phyloP scores from a whole-genome alignment of 345 rosid species.

The Pugionium cornutum region DNA sequence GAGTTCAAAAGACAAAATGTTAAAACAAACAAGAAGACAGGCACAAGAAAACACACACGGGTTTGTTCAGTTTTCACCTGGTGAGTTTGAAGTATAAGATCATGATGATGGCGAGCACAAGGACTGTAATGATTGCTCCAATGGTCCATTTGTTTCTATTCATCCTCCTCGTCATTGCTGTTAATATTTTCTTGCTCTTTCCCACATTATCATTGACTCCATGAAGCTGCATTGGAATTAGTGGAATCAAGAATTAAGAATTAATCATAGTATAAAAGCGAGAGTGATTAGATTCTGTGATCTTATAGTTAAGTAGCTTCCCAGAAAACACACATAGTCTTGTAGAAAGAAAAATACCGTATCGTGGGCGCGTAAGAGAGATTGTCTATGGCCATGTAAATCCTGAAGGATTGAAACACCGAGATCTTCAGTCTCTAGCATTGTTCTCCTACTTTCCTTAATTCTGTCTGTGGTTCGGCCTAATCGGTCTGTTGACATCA shows the following conservation, averaged over 20 bases:
- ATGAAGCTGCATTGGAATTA: constrained; percentile 46
- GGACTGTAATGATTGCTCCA: constrained; percentile 53
- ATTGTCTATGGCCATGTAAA: constrained; percentile 77
- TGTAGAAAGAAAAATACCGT: constrained; percentile 17
- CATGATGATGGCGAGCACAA: constrained; percentile 53
- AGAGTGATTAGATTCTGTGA: too few species aligned
- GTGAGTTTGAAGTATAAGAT: constrained; percentile 77
- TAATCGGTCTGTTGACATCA: too few species aligned
- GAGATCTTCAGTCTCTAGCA: constrained; percentile 30
- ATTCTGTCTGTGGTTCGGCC: too few species aligned
- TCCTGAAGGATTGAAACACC: constrained; percentile 96
- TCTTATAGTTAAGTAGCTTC: too few species aligned
- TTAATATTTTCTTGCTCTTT: constrained; percentile 77
- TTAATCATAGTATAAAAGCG: too few species aligned
- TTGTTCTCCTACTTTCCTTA: too few species aligned
- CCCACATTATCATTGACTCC: constrained; percentile 84
- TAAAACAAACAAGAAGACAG: neutral
- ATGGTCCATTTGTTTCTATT: constrained; percentile 80
- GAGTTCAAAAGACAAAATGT: neutral
- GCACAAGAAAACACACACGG: neutral
- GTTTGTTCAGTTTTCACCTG: constrained; percentile 34
- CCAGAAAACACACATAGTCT: too few species aligned
- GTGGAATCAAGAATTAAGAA: too few species aligned
- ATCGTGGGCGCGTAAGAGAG: constrained; percentile 70
- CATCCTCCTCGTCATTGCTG: constrained; percentile 71